These are phyloP conservation scores for Vanrija sp. DNA, from an alignment of 1,284 basidiomycete species.

Conservation along the genomic window DNA sequence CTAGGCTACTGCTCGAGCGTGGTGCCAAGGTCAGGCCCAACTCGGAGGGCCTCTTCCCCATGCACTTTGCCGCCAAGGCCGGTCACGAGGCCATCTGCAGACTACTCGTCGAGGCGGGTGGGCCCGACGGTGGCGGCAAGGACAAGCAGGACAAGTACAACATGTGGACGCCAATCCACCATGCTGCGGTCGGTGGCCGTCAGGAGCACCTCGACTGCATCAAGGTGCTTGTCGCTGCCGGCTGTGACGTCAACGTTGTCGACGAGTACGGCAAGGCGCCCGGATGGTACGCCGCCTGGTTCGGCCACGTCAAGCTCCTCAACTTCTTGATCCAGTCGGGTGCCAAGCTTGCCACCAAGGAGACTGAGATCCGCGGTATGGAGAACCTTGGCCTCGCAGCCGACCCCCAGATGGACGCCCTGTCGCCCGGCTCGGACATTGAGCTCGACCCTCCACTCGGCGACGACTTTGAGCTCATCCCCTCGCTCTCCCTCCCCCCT, in stretches of 20 bases:
- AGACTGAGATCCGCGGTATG: slow-evolving; percentile 33
- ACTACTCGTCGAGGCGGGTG: slow-evolving; percentile 64
- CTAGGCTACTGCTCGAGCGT: slow-evolving; percentile 67
- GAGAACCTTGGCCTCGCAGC: slow-evolving; percentile 44
- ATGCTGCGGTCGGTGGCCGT: slow-evolving; percentile 81
- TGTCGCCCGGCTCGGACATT: slow-evolving; percentile 56
- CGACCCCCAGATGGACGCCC: slow-evolving; percentile 44
- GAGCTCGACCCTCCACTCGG: slow-evolving; percentile 55
- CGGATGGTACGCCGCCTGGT: slow-evolving; percentile 96
- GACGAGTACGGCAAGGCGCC: slow-evolving; percentile 86
- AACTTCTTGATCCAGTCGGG: slow-evolving; percentile 63
- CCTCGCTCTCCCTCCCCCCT: slow-evolving; percentile 87
- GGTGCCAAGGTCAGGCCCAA: slow-evolving; percentile 79
- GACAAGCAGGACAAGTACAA: slow-evolving; percentile 93
- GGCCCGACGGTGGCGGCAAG: slow-evolving; percentile 58
- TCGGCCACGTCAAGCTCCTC: slow-evolving; percentile 80
- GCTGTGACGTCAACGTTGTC: slow-evolving; percentile 65
- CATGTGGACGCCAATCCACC: slow-evolving; percentile 96
- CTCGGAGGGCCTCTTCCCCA: slow-evolving; percentile 90
- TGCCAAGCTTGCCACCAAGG: slow-evolving; percentile 41
- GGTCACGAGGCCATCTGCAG: slow-evolving; percentile 81
- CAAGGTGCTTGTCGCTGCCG: slow-evolving; percentile 69
- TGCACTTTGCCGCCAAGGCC: slow-evolving; percentile 95
- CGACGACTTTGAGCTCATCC: slow-evolving; percentile 73
- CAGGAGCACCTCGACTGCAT: slow-evolving; percentile 64